phyloP scores from a whole-genome alignment of 306 rosid species.

The Crataegus laevigata region DNA sequence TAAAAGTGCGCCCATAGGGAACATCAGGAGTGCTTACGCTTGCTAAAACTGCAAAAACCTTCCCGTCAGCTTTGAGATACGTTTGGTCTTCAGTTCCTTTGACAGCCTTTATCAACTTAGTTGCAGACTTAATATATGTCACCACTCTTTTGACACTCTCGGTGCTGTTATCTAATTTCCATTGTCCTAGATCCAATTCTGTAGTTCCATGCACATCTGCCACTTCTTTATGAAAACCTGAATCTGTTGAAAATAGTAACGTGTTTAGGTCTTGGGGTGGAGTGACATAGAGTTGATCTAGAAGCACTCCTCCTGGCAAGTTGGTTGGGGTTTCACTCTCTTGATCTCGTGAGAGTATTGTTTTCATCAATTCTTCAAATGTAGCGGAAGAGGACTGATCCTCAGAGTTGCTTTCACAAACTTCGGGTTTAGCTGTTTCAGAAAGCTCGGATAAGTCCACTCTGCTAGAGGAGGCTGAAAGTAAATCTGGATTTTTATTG shows the following conservation, averaged over 20 bases:
- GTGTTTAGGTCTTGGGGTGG: slow-evolving; percentile 61
- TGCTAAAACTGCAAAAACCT: slow-evolving; percentile 57
- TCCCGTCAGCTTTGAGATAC: slow-evolving; percentile 77
- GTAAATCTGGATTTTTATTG: slow-evolving; percentile 41
- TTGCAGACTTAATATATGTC: slow-evolving; percentile 67
- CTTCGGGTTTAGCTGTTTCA: slow-evolving; percentile 37
- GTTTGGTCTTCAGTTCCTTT: slow-evolving; percentile 79
- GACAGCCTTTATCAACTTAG: slow-evolving; percentile 62
- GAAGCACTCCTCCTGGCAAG: slow-evolving; percentile 78
- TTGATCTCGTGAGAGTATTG: slow-evolving; percentile 51
- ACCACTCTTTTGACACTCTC: slow-evolving; percentile 54
- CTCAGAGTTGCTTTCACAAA: slow-evolving; percentile 39
- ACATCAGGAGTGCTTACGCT: slow-evolving; percentile 79
- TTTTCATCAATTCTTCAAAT: slow-evolving; percentile 59
- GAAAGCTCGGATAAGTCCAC: slow-evolving; percentile 41
- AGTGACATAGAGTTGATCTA: slow-evolving; percentile 64
- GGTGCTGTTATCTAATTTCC: slow-evolving; percentile 60
- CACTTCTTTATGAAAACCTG: slow-evolving; percentile 46
- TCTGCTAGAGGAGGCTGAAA: slow-evolving; percentile 30
- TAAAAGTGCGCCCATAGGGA: slow-evolving; percentile 77
- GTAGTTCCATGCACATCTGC: slow-evolving; percentile 67
- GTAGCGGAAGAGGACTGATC: slow-evolving; percentile 42
- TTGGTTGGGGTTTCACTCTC: slow-evolving; percentile 59
- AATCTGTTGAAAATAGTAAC: slow-evolving; percentile 53
- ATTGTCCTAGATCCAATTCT: slow-evolving; percentile 49